A percentile compares a stretch with the other conserved stretches of the same genome.
These are phyloP conservation scores for Mucor lusitanicus DNA, from an alignment of 371 early-diverging fungal species.

Conservation along the genomic window DNA sequence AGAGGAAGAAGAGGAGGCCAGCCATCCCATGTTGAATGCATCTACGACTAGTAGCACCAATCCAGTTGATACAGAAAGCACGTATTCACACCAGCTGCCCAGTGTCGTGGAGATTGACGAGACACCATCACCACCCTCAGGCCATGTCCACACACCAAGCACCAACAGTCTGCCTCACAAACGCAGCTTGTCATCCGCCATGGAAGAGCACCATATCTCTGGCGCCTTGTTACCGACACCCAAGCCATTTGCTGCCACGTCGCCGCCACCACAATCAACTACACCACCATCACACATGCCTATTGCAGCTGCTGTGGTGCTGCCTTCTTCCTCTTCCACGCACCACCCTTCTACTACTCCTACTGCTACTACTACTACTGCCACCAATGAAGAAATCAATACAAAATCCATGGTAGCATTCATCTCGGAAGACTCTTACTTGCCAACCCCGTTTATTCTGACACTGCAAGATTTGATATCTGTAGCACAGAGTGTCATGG, in stretches of 20 bases:
- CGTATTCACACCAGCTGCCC: constrained; percentile 1
- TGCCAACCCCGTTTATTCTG: constrained; percentile 63
- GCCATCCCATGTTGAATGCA: too few relatives aligned
- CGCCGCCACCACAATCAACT: background rate
- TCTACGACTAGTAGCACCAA: background rate
- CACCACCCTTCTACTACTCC: too few relatives aligned
- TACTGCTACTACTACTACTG: background rate
- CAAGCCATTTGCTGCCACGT: background rate
- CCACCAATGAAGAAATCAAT: background rate
- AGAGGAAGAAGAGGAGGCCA: constrained; percentile 17
- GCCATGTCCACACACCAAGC: background rate
- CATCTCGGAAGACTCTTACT: constrained; percentile 61
- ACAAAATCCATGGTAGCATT: constrained; percentile 40
- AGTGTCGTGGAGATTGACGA: constrained; percentile 22
- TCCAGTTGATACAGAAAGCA: background rate
- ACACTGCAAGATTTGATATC: constrained; percentile 60
- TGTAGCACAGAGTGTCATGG: constrained; percentile 58
- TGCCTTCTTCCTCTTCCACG: background rate
- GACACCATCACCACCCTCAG: background rate
- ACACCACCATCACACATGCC: background rate
- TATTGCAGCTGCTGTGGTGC: background rate
- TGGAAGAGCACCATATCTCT: constrained; percentile 1
- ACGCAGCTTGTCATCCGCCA: constrained; percentile 20
- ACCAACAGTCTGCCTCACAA: constrained; percentile 27
- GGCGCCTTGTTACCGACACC: background rate